Conservation (phyloP, 2,329 filamentous ascomycete species). For the Paracoccidioides lutzii region DNA sequence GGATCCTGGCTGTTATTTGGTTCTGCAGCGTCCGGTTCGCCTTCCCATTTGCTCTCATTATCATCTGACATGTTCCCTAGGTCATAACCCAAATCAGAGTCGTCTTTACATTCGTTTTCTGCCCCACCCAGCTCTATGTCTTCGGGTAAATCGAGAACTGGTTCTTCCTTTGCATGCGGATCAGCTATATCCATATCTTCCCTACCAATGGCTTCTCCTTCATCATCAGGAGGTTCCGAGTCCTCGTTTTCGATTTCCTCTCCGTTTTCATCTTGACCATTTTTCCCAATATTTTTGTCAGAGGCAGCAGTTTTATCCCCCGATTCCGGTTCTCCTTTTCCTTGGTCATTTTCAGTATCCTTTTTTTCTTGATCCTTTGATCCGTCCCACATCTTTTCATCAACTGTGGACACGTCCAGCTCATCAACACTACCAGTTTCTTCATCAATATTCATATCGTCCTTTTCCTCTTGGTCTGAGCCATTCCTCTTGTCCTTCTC, state of each 20-base stretch:
- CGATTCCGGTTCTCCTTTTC: conserved; percentile 37
- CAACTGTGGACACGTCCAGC: conserved; percentile 74
- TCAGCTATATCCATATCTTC: conserved; percentile 54
- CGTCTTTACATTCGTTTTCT: conserved; percentile 38
- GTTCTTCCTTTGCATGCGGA: conserved; percentile 67
- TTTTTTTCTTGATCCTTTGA: conserved; percentile 49
- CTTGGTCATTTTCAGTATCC: conserved; percentile 64
- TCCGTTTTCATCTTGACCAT: conserved; percentile 42
- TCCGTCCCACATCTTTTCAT: conserved; percentile 99
- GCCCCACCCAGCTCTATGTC: conserved; percentile 72
- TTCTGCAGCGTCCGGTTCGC: conserved; percentile 14
- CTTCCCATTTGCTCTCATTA: conserved; percentile 23
- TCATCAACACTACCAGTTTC: conserved; percentile 86
- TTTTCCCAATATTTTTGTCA: conserved; percentile 42
- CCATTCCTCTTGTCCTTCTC: conserved; percentile 49
- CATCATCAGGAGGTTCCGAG: conserved; percentile 40
- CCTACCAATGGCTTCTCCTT: conserved; percentile 49
- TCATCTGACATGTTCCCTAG: conserved; percentile 37
- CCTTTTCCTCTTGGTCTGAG: conserved; percentile 48
- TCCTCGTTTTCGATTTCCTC: conserved; percentile 43
- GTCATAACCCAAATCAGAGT: conserved; percentile 39
- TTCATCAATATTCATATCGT: conserved; percentile 66
- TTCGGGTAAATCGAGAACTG: conserved; percentile 71
- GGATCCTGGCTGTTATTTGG: conserved; percentile 17
- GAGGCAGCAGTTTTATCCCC: conserved; percentile 51